These are phyloP conservation scores for Trypanosoma mega DNA, from an alignment of 208 protist genomes.

Conservation along the genomic window DNA sequence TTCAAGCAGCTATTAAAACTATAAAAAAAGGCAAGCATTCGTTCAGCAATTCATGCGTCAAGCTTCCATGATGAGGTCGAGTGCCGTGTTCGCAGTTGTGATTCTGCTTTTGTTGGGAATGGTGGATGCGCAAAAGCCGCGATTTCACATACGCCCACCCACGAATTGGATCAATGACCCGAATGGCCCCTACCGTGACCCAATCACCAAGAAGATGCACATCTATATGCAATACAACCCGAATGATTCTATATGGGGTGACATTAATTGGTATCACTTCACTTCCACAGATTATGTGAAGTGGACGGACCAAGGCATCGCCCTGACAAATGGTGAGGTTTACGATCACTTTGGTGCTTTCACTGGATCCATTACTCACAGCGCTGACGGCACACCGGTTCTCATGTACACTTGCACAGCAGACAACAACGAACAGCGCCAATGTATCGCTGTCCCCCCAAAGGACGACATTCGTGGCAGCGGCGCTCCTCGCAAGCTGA, in stretches of 20 bases:
- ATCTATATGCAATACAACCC: conserved; percentile 75
- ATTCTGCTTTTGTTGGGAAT: background rate
- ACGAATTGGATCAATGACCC: conserved; percentile 67
- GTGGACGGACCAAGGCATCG: conserved; percentile 34
- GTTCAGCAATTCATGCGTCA: too few relatives aligned
- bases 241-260: conserved; percentile 45
- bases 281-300: conserved; percentile 63
- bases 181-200: conserved; percentile 61
- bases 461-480: conserved; percentile 14
- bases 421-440: conserved; percentile 38
- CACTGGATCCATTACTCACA: conserved; percentile 52
- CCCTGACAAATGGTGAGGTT: conserved; percentile 36
- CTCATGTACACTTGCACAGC: conserved; percentile 51
- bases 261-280: conserved; percentile 63
- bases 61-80: too few relatives aligned
- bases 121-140: conserved; percentile 17
- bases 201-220: conserved; percentile 48
- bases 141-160: conserved; percentile 51
- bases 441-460: conserved; percentile 42
- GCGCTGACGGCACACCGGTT: conserved; percentile 34
- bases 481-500: conserved; percentile 29
- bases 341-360: conserved; percentile 49
- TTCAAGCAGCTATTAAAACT: too few relatives aligned
- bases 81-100: background rate
- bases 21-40: too few relatives aligned